Percentiles rank a stretch among this genome's conserved stretches.
These are phyloP conservation scores for Eucalyptus erythrocorys DNA, from an alignment of 345 rosid genomes.

Conservation along the genomic window DNA sequence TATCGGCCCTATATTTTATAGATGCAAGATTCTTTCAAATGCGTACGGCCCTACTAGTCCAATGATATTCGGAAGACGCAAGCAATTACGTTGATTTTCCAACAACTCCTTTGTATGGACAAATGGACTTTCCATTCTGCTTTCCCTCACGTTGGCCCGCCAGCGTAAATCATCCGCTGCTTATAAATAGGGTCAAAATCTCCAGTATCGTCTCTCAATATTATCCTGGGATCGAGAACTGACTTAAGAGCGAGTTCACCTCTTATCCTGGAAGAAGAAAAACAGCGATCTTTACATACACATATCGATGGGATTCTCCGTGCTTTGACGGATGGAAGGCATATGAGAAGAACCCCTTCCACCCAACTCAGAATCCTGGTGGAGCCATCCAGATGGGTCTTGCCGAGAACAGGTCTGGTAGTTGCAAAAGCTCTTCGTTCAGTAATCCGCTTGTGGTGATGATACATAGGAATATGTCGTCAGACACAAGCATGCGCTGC, in stretches of 20 bases:
- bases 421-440: background rate
- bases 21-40: background rate
- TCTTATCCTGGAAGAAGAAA: background rate
- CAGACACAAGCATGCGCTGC: background rate
- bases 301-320: background rate
- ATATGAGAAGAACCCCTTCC: conserved; percentile 14
- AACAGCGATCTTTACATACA: background rate
- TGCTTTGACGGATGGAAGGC: conserved; percentile 22
- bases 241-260: background rate
- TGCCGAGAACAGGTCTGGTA: conserved; percentile 21
- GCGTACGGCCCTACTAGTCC: background rate
- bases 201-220: background rate
- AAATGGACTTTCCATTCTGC: background rate
- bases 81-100: background rate
- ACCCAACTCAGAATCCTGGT: conserved; percentile 4
- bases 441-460: background rate
- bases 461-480: background rate
- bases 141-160: background rate
- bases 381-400: conserved; percentile 33
- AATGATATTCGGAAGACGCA: background rate
- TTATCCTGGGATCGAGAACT: background rate
- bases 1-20: background rate
- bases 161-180: background rate
- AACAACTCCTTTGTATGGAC: background rate
- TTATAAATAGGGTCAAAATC: background rate